These are phyloP conservation scores for Colletotrichum spaethianum DNA, from an alignment of 2,329 filamentous ascomycete species.

Conservation along the genomic window DNA sequence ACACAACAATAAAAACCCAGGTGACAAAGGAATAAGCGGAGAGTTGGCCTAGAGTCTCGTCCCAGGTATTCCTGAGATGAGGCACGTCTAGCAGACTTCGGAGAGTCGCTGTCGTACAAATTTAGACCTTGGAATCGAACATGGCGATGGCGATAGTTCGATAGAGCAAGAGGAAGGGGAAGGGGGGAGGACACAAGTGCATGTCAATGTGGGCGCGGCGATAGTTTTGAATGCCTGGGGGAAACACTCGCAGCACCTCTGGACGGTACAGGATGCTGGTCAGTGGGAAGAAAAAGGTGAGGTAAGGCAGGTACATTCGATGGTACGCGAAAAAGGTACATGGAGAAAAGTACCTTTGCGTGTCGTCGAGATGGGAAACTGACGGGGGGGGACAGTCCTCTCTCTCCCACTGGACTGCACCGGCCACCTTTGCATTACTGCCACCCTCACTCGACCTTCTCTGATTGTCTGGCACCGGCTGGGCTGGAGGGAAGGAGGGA, in stretches of 20 bases:
- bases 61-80: constrained; percentile 36
- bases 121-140: constrained; percentile 69
- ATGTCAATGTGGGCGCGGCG: constrained; percentile 48
- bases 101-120: constrained; percentile 64
- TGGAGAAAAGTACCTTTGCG: constrained; percentile 4
- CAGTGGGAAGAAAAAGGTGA: neutral
- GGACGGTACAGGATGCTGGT: constrained; percentile 7
- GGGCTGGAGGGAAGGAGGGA: neutral
- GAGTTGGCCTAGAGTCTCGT: constrained; percentile 50
- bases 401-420: constrained; percentile 4
- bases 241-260: constrained; percentile 8
- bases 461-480: neutral
- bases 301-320: neutral
- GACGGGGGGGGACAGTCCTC: neutral
- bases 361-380: neutral
- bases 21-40: constrained; percentile 52
- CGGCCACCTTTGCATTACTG: neutral
- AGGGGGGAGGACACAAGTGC: constrained; percentile 50
- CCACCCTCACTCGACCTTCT: neutral
- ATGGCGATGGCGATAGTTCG: constrained; percentile 68
- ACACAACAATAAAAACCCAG: constrained; percentile 41
- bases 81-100: constrained; percentile 64
- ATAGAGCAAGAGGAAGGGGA: constrained; percentile 55
- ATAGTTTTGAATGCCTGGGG: constrained; percentile 52
- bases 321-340: constrained; percentile 5